These are phyloP conservation scores for Chrysanthemum seticuspe DNA, from an alignment of 129 eudicot species.

Conservation along the genomic window DNA sequence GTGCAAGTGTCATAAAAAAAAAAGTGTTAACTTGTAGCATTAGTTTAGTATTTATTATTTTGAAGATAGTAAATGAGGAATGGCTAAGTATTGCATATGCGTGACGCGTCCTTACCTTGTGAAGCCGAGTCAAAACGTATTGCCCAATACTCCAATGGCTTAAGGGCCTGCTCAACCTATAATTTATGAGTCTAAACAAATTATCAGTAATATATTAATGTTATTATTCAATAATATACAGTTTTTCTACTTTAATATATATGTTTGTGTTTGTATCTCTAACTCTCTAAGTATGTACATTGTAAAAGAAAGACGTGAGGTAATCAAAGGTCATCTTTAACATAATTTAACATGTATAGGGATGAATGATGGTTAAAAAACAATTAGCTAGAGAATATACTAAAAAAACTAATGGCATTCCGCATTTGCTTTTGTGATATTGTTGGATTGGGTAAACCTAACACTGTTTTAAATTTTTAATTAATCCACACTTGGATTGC, in stretches of 20 bases:
- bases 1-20: too few relatives aligned
- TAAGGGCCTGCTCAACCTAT: too few relatives aligned
- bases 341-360: conserved; percentile 2
- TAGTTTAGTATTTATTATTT: too few relatives aligned
- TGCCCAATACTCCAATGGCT: too few relatives aligned
- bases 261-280: neutral
- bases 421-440: conserved; percentile 12
- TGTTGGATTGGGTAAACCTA: conserved; percentile 34
- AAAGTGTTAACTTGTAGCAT: too few relatives aligned
- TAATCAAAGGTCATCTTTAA: neutral
- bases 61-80: too few relatives aligned
- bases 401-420: conserved; percentile 12
- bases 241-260: neutral
- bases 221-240: neutral
- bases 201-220: too few relatives aligned
- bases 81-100: too few relatives aligned
- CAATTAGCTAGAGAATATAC: neutral
- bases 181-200: too few relatives aligned
- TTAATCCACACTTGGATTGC: conserved; percentile 14
- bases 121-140: too few relatives aligned
- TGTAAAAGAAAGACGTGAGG: neutral
- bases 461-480: conserved; percentile 11
- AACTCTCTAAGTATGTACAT: neutral
- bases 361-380: conserved; percentile 21
- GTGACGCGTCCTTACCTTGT: too few relatives aligned